phyloP scores from a whole-genome alignment of 2,329 filamentous ascomycete species.

The Aureobasidium zeae region DNA sequence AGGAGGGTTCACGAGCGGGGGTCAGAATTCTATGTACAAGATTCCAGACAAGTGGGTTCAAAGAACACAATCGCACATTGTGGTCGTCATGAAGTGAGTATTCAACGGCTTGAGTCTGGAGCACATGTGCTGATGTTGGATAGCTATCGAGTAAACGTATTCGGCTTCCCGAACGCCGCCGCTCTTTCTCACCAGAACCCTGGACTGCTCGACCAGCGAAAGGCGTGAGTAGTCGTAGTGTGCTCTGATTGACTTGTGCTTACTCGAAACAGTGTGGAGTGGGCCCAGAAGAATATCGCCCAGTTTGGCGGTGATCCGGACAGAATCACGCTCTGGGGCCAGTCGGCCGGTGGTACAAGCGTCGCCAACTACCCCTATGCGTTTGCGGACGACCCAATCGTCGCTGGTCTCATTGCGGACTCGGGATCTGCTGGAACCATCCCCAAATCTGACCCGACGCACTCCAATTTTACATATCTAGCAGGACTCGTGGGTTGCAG shows the following conservation, averaged over 20 bases:
- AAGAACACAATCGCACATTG: slow-evolving; percentile 32
- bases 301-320: slow-evolving; percentile 20
- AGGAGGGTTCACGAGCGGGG: slow-evolving; percentile 36
- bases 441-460: slow-evolving; percentile 8
- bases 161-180: slow-evolving; percentile 18
- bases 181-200: slow-evolving; percentile 16
- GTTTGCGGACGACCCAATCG: slow-evolving; percentile 18
- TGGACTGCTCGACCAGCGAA: slow-evolving; percentile 19
- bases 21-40: slow-evolving; percentile 36
- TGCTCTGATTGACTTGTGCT: neutral
- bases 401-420: slow-evolving; percentile 18
- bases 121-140: neutral
- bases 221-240: slow-evolving; percentile 14
- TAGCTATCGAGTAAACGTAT: slow-evolving; percentile 20
- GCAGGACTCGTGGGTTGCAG: slow-evolving; percentile 10
- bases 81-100: slow-evolving; percentile 29
- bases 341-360: slow-evolving; percentile 18
- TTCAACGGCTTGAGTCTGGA: neutral
- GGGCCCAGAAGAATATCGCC: slow-evolving; percentile 19
- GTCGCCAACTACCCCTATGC: slow-evolving; percentile 18
- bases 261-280: slow-evolving; percentile 16
- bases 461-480: slow-evolving; percentile 12
- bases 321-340: slow-evolving; percentile 18
- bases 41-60: slow-evolving; percentile 35
- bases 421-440: slow-evolving; percentile 17